Percentiles rank a stretch among this genome's conserved stretches.
phyloP scores from a whole-genome alignment of 2,329 filamentous ascomycete genomes.

The Hymenoscyphus albidus region DNA sequence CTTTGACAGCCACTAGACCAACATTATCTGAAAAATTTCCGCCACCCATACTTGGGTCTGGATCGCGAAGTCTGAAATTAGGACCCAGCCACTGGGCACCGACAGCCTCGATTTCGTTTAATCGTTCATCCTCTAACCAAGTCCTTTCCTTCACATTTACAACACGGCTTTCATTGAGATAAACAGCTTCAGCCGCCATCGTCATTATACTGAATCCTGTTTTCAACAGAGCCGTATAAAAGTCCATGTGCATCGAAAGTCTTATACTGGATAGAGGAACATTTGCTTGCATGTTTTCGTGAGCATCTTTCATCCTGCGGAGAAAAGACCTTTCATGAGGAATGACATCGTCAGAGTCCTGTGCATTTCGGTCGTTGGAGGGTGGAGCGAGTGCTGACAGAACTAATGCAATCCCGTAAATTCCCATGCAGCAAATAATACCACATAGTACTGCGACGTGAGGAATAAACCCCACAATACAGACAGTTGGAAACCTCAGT shows the following conservation, averaged over 20 bases:
- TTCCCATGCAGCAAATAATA: slow-evolving; percentile 68
- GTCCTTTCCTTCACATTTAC: slow-evolving; percentile 73
- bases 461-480: slow-evolving; percentile 90
- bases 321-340: slow-evolving; percentile 41
- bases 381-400: slow-evolving; percentile 60
- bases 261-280: slow-evolving; percentile 77
- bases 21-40: slow-evolving; percentile 30
- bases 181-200: slow-evolving; percentile 92
- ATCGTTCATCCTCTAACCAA: slow-evolving; percentile 86
- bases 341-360: slow-evolving; percentile 39
- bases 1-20: slow-evolving; percentile 30
- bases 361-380: slow-evolving; percentile 14
- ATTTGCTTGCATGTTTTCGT: slow-evolving; percentile 88
- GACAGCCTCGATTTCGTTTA: slow-evolving; percentile 66
- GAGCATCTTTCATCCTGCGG: slow-evolving; percentile 66
- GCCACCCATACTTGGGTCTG: slow-evolving; percentile 19
- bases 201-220: slow-evolving; percentile 85
- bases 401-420: slow-evolving; percentile 73
- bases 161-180: slow-evolving; percentile 80
- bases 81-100: slow-evolving; percentile 35
- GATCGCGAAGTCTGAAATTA: slow-evolving; percentile 29
- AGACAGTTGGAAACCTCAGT: slow-evolving; percentile 87
- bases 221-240: slow-evolving; percentile 85
- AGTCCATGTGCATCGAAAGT: slow-evolving; percentile 85
- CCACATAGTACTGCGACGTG: slow-evolving; percentile 83